phyloP scores from a whole-genome alignment of 305 asterid species.

The Fraxinus sp. region DNA sequence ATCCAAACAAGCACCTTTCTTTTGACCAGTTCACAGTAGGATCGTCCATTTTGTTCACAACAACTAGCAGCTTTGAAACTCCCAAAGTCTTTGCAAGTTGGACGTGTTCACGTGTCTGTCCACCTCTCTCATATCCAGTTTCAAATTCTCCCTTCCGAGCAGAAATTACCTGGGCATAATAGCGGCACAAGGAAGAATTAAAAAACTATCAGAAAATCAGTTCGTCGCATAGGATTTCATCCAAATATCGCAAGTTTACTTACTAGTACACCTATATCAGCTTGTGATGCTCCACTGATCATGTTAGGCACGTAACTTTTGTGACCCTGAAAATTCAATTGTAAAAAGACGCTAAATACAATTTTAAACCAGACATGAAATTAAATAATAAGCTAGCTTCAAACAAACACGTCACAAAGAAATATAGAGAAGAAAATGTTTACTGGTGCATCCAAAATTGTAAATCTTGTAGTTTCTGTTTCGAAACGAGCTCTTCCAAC shows the following conservation, averaged over 20 bases:
- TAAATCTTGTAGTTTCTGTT: slow-evolving; percentile 91
- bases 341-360: slow-evolving; percentile 1
- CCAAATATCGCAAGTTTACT: slow-evolving; percentile 15
- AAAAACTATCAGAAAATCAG: background rate
- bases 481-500: slow-evolving; percentile 99
- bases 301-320: slow-evolving; percentile 96
- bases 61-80: slow-evolving; percentile 86
- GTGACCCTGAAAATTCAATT: slow-evolving; percentile 63
- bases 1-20: slow-evolving; percentile 58
- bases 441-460: slow-evolving; percentile 99
- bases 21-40: slow-evolving; percentile 94
- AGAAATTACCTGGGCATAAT: slow-evolving; percentile 67
- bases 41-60: slow-evolving; percentile 98
- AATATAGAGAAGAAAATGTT: background rate
- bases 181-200: background rate
- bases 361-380: background rate
- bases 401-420: background rate
- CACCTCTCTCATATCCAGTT: slow-evolving; percentile 98
- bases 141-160: slow-evolving; percentile 96
- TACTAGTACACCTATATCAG: slow-evolving; percentile 93
- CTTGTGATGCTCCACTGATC: slow-evolving; percentile 99
- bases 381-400: slow-evolving; percentile 1
- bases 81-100: slow-evolving; percentile 97
- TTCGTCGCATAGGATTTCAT: background rate
- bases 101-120: slow-evolving; percentile 98